A percentile compares a stretch with the other conserved stretches of the same genome.
Conservation (phyloP, 345 rosid species). For the Melaleuca alternifolia region DNA sequence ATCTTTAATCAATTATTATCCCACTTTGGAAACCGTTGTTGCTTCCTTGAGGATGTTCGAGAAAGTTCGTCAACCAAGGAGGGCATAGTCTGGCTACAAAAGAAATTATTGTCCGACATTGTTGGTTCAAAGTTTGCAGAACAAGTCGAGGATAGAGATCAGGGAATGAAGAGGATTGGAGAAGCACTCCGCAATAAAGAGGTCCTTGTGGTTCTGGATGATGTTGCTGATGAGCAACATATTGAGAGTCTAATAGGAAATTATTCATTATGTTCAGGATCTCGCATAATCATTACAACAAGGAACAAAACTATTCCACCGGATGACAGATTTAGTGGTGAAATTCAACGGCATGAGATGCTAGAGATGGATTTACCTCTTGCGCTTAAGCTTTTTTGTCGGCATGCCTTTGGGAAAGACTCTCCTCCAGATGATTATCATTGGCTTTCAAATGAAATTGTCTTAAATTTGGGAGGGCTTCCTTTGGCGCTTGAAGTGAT, state of each 20-base stretch:
- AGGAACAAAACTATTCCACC: neutral
- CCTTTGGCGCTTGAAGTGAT: neutral
- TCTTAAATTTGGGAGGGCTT: neutral
- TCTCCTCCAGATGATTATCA: slow-evolving; percentile 20
- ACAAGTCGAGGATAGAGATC: neutral
- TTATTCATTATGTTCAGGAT: neutral
- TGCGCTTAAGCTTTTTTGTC: neutral
- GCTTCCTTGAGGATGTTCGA: neutral
- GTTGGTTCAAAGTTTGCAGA: neutral
- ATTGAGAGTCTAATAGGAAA: neutral
- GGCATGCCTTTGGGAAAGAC: neutral
- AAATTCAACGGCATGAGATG: neutral
- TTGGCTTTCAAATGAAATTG: neutral
- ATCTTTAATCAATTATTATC: neutral
- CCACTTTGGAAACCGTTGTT: neutral
- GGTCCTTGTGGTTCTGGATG: neutral
- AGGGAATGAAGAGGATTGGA: neutral
- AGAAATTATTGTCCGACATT: too few species aligned
- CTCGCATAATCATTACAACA: neutral
- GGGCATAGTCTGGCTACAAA: neutral
- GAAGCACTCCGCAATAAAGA: rapidly evolving
- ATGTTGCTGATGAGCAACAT: neutral
- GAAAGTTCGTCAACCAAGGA: neutral
- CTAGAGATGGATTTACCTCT: neutral
- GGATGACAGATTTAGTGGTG: rapidly evolving